phyloP scores from a whole-genome alignment of 441 rosid species.

The Erysimum cheiri region DNA sequence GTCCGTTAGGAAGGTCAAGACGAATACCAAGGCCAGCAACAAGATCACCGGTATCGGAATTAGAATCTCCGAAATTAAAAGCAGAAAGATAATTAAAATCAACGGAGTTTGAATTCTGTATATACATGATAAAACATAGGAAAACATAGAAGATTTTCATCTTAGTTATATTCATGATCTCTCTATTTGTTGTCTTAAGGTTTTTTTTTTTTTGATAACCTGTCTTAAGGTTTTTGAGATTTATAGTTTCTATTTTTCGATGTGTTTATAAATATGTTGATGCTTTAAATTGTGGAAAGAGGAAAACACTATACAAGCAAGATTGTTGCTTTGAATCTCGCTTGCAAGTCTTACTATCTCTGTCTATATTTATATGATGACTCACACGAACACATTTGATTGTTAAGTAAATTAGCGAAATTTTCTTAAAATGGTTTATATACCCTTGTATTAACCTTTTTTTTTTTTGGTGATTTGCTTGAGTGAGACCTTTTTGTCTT shows the following conservation, averaged over 20 bases:
- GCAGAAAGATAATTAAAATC: constrained; percentile 58
- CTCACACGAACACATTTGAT: background rate
- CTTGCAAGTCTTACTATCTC: constrained; percentile 39
- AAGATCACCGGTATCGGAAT: constrained; percentile 69
- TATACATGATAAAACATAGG: constrained; percentile 5
- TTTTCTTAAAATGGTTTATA: background rate
- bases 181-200: constrained; percentile 10
- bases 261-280: background rate
- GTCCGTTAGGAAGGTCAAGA: constrained; percentile 57
- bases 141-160: constrained; percentile 30
- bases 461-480: background rate
- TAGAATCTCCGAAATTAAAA: constrained; percentile 79
- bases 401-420: background rate
- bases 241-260: constrained; percentile 18
- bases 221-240: constrained; percentile 2
- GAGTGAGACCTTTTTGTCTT: background rate
- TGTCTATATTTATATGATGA: background rate
- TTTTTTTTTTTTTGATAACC: too few relatives aligned
- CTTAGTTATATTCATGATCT: background rate
- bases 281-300: constrained; percentile 42
- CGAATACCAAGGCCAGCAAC: constrained; percentile 55
- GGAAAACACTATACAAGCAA: constrained; percentile 43
- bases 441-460: background rate
- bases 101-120: constrained; percentile 42
- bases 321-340: constrained; percentile 36